Percentiles rank a stretch among this genome's conserved stretches.
Conservation (phyloP, 2,329 filamentous ascomycete genomes). For the Exophiala bonariae region DNA sequence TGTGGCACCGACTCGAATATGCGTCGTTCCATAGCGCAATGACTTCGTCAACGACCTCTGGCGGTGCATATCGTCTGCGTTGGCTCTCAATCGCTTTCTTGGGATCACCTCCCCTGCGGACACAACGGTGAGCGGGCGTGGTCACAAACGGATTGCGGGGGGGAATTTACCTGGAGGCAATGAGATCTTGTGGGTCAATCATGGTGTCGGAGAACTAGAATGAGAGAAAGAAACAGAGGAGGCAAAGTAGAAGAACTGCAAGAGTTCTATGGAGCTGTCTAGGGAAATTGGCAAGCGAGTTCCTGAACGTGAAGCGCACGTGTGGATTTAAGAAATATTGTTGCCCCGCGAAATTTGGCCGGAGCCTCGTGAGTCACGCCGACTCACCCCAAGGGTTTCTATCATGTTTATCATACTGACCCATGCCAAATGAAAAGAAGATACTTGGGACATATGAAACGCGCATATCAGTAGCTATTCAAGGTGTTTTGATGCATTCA, state of each 20-base stretch:
- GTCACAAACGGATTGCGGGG: conserved; percentile 1
- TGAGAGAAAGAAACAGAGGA: not conserved
- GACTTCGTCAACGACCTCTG: conserved; percentile 86
- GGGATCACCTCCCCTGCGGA: conserved; percentile 75
- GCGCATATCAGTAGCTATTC: too few species aligned
- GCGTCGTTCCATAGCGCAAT: conserved; percentile 49
- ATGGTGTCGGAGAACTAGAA: conserved; percentile 42
- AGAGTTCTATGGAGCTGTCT: too few species aligned
- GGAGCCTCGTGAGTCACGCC: conserved; percentile 3
- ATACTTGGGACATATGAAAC: too few species aligned
- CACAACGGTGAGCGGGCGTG: conserved; percentile 5
- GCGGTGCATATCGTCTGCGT: conserved; percentile 74
- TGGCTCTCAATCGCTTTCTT: conserved; percentile 92
- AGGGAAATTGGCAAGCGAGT: too few species aligned
- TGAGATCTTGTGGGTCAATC: conserved; percentile 77
- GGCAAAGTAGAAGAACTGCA: not conserved
- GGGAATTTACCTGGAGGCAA: conserved; percentile 60
- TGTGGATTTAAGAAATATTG: conserved; percentile 1
- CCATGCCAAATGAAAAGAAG: too few species aligned
- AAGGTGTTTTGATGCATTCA: too few species aligned
- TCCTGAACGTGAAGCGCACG: too few species aligned
- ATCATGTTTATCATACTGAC: too few species aligned
- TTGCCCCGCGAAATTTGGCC: not conserved
- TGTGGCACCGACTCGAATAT: conserved; percentile 13
- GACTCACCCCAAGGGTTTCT: too few species aligned